These are phyloP conservation scores for Fraxinus greggii DNA, from an alignment of 305 asterid species.

Conservation along the genomic window DNA sequence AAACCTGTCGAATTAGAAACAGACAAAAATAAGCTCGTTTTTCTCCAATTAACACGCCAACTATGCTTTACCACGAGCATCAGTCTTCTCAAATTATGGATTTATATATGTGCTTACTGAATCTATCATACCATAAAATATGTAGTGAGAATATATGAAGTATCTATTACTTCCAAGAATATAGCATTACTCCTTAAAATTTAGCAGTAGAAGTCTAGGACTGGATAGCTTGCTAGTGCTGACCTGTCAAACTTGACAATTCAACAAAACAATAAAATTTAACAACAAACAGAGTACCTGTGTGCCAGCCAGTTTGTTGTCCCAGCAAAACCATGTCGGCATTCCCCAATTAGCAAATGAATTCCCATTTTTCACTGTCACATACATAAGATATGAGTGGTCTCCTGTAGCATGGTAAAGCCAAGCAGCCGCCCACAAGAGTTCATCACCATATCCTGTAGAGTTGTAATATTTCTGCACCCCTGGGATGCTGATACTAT, in stretches of 20 bases:
- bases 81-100: neutral
- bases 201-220: neutral
- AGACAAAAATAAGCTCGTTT: neutral
- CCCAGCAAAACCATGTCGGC: slow-evolving; percentile 63
- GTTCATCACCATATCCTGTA: slow-evolving; percentile 63
- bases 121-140: neutral
- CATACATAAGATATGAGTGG: slow-evolving; percentile 37
- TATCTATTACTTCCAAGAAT: neutral
- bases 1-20: slow-evolving; percentile 36
- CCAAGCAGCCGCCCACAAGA: slow-evolving; percentile 83
- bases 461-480: slow-evolving; percentile 57
- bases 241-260: neutral
- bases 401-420: slow-evolving; percentile 68
- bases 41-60: neutral
- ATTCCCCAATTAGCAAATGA: slow-evolving; percentile 53
- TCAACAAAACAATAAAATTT: neutral
- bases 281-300: slow-evolving; percentile 37
- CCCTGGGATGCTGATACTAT: slow-evolving; percentile 48
- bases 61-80: neutral
- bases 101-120: neutral
- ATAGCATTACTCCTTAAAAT: neutral
- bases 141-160: neutral
- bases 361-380: slow-evolving; percentile 38
- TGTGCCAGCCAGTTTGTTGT: slow-evolving; percentile 59
- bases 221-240: neutral